A percentile compares a stretch with the other conserved stretches of the same genome.
Conservation (phyloP, 108 stramenopile species). For the Hondaea fermentalgiana region DNA sequence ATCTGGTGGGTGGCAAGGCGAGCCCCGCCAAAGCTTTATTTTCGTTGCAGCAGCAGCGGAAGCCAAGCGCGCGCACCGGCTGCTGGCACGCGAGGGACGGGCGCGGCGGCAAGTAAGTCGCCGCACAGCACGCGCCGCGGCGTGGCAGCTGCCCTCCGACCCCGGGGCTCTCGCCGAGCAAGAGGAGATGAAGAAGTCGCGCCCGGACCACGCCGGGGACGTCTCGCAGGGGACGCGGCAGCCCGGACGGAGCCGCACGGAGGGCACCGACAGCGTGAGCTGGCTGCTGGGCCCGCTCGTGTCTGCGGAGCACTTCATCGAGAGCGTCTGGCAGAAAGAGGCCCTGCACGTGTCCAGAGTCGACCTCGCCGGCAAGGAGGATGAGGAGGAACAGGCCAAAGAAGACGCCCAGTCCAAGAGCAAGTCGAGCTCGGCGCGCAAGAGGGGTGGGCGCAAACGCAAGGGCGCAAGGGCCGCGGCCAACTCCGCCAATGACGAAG, state of each 20-base stretch:
- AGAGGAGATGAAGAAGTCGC: neutral
- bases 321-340: neutral
- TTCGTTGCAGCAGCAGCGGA: too few relatives aligned
- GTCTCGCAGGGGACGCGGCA: neutral
- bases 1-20: too few relatives aligned
- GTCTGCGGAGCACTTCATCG: neutral
- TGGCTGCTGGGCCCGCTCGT: conserved; percentile 6
- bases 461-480: neutral
- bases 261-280: neutral
- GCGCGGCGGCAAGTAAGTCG: too few relatives aligned
- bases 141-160: too few relatives aligned
- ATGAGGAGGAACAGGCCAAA: neutral
- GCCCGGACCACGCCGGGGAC: neutral
- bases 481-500: neutral
- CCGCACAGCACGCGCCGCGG: too few relatives aligned
- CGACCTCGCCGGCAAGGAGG: neutral
- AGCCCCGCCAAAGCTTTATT: too few relatives aligned
- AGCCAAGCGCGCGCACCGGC: too few relatives aligned
- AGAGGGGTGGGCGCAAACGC: neutral
- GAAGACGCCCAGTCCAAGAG: neutral
- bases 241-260: neutral
- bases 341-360: neutral
- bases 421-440: neutral
- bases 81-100: too few relatives aligned
- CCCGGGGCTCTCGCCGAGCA: too few relatives aligned